Percentiles rank a stretch among this genome's conserved stretches.
phyloP scores from a whole-genome alignment of 352 stramenopile species.

The Aphanomyces stellatus region DNA sequence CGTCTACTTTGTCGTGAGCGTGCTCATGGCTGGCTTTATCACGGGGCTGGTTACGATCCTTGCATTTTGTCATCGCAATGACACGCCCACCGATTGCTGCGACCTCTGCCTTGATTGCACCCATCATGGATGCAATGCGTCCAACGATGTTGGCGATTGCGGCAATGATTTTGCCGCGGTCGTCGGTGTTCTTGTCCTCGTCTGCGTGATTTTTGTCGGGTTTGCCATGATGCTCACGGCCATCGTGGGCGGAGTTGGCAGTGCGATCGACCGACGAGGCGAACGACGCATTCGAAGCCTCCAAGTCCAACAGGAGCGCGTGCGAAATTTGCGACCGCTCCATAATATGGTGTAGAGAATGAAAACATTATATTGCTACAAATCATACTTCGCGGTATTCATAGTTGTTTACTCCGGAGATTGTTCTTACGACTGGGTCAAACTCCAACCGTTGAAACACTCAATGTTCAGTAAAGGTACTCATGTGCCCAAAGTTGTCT shows the following conservation, averaged over 20 bases:
- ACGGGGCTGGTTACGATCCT: neutral
- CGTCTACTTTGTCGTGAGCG: neutral
- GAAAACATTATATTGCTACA: too few relatives aligned
- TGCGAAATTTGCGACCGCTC: slow-evolving; percentile 10
- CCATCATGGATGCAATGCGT: neutral
- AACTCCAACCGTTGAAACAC: too few relatives aligned
- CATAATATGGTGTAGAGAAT: too few relatives aligned
- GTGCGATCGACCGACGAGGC: neutral
- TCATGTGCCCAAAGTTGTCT: too few relatives aligned
- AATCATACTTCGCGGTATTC: too few relatives aligned
- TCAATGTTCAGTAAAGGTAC: too few relatives aligned
- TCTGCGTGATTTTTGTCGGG: slow-evolving; percentile 1
- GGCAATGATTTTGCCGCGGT: neutral
- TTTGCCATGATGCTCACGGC: slow-evolving; percentile 4
- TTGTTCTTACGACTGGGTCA: too few relatives aligned
- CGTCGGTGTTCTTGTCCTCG: neutral
- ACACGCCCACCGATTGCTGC: neutral
- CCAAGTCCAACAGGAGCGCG: neutral
- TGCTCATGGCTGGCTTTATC: neutral
- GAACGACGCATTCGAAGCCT: neutral
- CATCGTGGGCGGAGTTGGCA: neutral
- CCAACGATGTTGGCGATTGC: neutral
- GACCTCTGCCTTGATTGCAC: neutral
- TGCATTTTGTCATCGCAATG: neutral
- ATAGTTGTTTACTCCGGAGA: too few relatives aligned